Base-by-base conservation (phyloP, 805 yeast genomes). In the Metschnikowia colocasiae region DNA sequence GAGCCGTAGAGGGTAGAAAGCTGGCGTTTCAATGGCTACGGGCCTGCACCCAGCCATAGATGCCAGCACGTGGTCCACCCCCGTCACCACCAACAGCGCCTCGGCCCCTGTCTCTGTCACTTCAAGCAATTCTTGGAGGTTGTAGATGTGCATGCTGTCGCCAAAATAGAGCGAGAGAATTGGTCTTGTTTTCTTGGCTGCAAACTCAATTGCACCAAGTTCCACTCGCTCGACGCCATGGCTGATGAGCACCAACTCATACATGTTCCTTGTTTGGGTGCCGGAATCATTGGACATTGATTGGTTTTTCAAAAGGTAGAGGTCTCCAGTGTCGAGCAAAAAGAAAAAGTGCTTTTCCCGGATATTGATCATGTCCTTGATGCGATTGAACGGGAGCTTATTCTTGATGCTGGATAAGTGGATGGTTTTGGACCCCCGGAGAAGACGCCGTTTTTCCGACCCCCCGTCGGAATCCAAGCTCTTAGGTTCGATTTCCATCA, bases 91-190 rank as follows among this genome's bases (percentile, higher is more conserved):
- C 29, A 35, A 35, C 7, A 27, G 39, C 18, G 6, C 18, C 13
- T 10, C 39, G 18, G 6, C 42, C 13, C 8, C 25, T 4, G 49
- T 49, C 16, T 45, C 52, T 2, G 50, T 27, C n/a, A 48, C 52
- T 36, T 62, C 65, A 23, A 64, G 54, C 19, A 69, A 55, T 16
- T 57, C 70, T 25, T 46, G 47, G 39, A 58, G 55, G 36, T 55
- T 59, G 56, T 56, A 72, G 22, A 57, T 62, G 45, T 67, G 53
- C 4, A 75, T 48, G 3, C 61, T 56, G 23, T 64, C 66, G 1
- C 80, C 80, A 46, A 67, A 63, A 58, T 67, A 73, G 12, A 74
- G 54, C 44, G 70, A 68, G 37, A 67, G 53, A 19, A 60, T 49
- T 4, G 30, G 49, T 48, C 30, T 52, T 3, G 34, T 47, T 6